Conservation (phyloP, 164 flowering plant species). For the Umbilicus rupestris region DNA sequence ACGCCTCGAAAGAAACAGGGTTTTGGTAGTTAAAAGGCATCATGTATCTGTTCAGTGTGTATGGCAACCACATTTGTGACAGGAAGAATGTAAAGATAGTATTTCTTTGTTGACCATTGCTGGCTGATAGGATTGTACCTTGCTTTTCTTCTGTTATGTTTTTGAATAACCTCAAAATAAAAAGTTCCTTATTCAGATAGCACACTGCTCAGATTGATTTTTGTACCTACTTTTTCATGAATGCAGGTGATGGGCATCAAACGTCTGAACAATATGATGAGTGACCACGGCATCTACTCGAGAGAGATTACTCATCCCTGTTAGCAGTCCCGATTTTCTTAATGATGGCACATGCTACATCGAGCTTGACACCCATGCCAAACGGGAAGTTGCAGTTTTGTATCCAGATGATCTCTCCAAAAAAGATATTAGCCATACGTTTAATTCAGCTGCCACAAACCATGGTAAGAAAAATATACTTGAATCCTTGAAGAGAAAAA, state of each 20-base stretch:
- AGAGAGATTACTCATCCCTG: conserved; percentile 77
- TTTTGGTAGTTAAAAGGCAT: background rate
- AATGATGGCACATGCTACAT: conserved; percentile 65
- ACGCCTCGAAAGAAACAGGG: background rate
- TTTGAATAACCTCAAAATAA: background rate
- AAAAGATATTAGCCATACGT: conserved; percentile 15
- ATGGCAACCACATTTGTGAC: background rate
- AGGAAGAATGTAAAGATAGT: background rate
- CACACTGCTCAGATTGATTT: background rate
- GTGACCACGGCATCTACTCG: conserved; percentile 97
- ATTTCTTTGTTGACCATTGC: background rate
- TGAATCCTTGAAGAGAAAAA: conserved; percentile 75
- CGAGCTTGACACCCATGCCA: conserved; percentile 68
- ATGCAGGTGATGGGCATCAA: conserved; percentile 80
- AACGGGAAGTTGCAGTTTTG: conserved; percentile 84
- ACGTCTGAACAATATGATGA: conserved; percentile 95
- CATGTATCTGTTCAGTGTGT: too few relatives aligned
- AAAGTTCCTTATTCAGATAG: background rate
- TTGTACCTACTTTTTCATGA: background rate
- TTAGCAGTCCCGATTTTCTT: conserved; percentile 61
- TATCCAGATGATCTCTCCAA: conserved; percentile 66
- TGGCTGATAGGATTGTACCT: background rate
- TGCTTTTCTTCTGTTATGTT: background rate
- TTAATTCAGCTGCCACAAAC: conserved; percentile 24
- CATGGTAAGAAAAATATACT: conserved; percentile 51